Evolutionary conservation across 2,329 filamentous ascomycete genomes (phyloP), one percentile per base, ranked within the genome.

Genomic region (Didymella keratinophila): DNA sequence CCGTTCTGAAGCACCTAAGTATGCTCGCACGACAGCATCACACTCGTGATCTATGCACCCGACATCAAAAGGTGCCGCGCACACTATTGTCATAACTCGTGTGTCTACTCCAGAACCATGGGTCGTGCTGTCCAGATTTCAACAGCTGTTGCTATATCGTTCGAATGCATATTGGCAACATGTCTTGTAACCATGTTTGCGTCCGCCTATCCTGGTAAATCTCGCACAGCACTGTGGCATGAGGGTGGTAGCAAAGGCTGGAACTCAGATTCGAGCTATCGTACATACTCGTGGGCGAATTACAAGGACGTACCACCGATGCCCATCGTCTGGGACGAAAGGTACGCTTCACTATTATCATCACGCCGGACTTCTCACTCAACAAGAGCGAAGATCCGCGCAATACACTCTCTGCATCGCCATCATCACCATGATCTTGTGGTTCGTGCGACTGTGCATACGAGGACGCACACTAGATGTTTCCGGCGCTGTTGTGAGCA

Each of bases 281-380:
- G 63, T 10, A 57, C 61, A 2, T 69, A 68, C 45, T 37, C 61
- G 25, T 60, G 60, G 34, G 67, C 67, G 30, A 70, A 68, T 14
- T 60, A 68, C 46, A 55, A 52, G 7, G 54, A 64, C 6, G 50
- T 69, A 18, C 59, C 66, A 2, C 21, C 61, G 3, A 59, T 69
- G 45, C 63, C 67, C 1, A n/a, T 61, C 23, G 48, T 64, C 2
- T 70, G 67, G 66, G 64, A 65, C 42, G 56, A 68, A 51, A 62
- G 52, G 66, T 65, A 39, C 30, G 36, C 27, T 23, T 37, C n/a
- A 20, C 18, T 21, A 4, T 8, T 2, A 1, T 32, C 11, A 18
- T 23, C 6, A 36, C 7, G 3, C 6, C 20, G 12, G 12, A n/a
- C 11, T 5, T 14, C 21, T 25, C 16, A 10, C 54, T 51, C 18